These are phyloP conservation scores for Fragaria ananassa DNA, from an alignment of 306 rosid species.

Conservation along the genomic window DNA sequence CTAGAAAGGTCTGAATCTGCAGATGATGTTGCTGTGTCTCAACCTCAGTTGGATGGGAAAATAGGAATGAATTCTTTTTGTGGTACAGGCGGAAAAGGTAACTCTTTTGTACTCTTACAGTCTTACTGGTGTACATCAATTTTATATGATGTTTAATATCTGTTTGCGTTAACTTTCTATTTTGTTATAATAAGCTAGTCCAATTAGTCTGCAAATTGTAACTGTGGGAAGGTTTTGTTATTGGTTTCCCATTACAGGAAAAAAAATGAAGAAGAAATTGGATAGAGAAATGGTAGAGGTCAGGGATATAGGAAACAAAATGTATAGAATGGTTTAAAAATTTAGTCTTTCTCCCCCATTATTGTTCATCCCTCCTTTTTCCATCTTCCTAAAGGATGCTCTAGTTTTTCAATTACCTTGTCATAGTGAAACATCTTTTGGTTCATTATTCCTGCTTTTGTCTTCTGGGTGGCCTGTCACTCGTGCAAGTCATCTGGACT, in stretches of 20 bases:
- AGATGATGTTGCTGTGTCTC: slow-evolving; percentile 39
- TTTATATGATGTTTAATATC: neutral
- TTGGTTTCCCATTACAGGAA: neutral
- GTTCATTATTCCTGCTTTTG: neutral
- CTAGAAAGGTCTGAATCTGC: slow-evolving; percentile 46
- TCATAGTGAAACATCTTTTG: neutral
- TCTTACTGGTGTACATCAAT: slow-evolving; percentile 12
- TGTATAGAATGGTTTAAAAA: neutral
- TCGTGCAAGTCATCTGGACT: neutral
- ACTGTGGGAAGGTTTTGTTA: neutral
- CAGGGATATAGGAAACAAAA: neutral
- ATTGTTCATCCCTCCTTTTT: neutral
- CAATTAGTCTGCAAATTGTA: neutral
- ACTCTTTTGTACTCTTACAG: neutral
- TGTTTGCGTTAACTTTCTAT: neutral
- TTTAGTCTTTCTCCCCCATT: neutral
- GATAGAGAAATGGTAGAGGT: neutral
- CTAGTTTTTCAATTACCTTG: neutral
- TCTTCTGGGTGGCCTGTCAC: neutral
- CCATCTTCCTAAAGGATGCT: neutral
- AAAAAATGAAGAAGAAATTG: neutral
- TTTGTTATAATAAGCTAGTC: neutral
- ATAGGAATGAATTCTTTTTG: slow-evolving; percentile 28
- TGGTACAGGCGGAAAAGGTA: slow-evolving; percentile 48
- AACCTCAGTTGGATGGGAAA: slow-evolving; percentile 39